phyloP scores from a whole-genome alignment of 148 eudicot genomes.

The Camellia sinensis region DNA sequence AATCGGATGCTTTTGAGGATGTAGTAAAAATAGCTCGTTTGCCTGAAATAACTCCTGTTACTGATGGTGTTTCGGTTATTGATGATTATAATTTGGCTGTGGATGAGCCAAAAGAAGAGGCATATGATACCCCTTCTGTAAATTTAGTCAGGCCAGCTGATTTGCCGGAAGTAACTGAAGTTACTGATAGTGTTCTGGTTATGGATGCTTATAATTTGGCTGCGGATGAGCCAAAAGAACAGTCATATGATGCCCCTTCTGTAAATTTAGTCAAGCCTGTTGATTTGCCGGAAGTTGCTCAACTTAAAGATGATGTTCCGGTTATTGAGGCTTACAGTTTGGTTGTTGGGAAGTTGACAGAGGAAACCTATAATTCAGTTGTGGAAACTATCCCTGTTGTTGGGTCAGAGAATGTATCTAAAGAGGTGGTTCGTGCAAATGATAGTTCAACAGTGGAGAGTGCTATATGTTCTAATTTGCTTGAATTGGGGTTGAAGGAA shows the following conservation, averaged over 20 bases:
- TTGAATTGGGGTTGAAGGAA: conserved; percentile 12
- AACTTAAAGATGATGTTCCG: conserved; percentile 22
- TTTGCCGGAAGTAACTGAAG: conserved; percentile 21
- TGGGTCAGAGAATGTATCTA: not conserved
- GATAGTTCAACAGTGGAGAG: not conserved
- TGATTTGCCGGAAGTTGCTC: conserved; percentile 19
- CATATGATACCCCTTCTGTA: too few species aligned
- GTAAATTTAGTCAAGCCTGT: conserved; percentile 41
- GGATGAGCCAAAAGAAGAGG: too few species aligned
- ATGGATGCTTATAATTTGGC: conserved; percentile 8
- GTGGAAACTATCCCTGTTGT: conserved; percentile 13
- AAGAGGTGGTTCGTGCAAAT: conserved; percentile 13
- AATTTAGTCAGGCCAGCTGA: conserved; percentile 1
- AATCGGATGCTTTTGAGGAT: too few species aligned
- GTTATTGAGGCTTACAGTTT: conserved; percentile 16
- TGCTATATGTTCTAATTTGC: not conserved
- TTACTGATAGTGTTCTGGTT: conserved; percentile 25
- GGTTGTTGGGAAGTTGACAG: conserved; percentile 1
- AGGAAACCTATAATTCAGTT: conserved; percentile 8
- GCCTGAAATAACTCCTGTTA: too few species aligned
- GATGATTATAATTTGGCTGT: too few species aligned
- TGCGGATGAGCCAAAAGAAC: conserved; percentile 7
- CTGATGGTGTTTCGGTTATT: too few species aligned
- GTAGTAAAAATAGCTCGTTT: too few species aligned
- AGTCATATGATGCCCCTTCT: conserved; percentile 12